These are phyloP conservation scores for Ramaria rubella DNA, from an alignment of 768 basidiomycete genomes.

Conservation along the genomic window DNA sequence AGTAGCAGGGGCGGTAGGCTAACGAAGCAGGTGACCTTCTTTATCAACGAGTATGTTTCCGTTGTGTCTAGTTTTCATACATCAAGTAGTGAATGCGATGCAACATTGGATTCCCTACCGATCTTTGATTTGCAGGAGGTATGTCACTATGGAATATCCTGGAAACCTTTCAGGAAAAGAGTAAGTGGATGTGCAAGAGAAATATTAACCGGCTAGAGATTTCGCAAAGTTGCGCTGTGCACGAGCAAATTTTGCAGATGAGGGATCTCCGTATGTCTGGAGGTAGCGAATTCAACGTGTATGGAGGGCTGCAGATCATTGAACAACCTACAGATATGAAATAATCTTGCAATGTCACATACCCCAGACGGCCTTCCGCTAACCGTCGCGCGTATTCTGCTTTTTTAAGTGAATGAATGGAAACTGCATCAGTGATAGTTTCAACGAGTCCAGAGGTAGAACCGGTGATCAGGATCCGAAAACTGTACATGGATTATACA, in stretches of 20 bases:
- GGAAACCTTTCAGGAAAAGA: background rate
- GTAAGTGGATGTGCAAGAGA: background rate
- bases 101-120: slow-evolving; percentile 28
- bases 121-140: slow-evolving; percentile 95
- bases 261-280: slow-evolving; percentile 85
- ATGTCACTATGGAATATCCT: slow-evolving; percentile 96
- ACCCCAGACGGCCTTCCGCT: slow-evolving; percentile 70
- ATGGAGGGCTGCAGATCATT: background rate
- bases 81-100: background rate
- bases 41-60: slow-evolving; percentile 96
- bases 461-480: slow-evolving; percentile 93
- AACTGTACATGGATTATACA: slow-evolving; percentile 41
- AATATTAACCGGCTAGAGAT: slow-evolving; percentile 71
- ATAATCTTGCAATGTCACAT: slow-evolving; percentile 88
- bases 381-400: slow-evolving; percentile 90
- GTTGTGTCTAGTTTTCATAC: slow-evolving; percentile 49
- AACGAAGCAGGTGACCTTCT: slow-evolving; percentile 81
- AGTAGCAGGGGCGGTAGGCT: background rate
- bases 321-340: slow-evolving; percentile 64
- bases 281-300: background rate
- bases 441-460: slow-evolving; percentile 91
- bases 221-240: slow-evolving; percentile 94
- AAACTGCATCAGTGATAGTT: slow-evolving; percentile 97
- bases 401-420: slow-evolving; percentile 99
- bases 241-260: slow-evolving; percentile 78